Conservation (phyloP, 169 alveolate genomes). For the Cyclospora cayetanensis region DNA sequence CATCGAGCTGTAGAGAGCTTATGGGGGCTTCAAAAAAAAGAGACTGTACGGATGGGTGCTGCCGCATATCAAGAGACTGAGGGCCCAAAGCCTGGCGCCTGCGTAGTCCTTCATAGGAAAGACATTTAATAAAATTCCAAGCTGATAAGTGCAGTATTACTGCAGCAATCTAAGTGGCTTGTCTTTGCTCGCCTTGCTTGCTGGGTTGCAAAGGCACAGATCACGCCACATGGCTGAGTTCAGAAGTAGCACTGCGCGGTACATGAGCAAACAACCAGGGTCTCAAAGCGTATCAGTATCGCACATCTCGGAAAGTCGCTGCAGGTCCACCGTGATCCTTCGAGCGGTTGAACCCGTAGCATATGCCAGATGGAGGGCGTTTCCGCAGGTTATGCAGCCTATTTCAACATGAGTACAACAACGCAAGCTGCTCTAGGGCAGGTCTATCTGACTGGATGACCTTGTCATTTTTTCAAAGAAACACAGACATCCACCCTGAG, state of each 20-base stretch:
- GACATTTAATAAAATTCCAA: too few relatives aligned
- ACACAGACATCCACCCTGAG: too few relatives aligned
- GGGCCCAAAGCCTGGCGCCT: slow-evolving; percentile 54
- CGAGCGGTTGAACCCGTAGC: neutral
- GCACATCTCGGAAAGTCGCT: slow-evolving; percentile 31
- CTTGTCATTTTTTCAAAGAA: too few relatives aligned
- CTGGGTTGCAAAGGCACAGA: too few relatives aligned
- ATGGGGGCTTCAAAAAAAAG: slow-evolving; percentile 41
- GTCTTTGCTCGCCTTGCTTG: too few relatives aligned
- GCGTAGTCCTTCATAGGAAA: neutral
- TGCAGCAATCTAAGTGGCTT: too few relatives aligned
- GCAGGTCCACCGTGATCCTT: slow-evolving; percentile 45
- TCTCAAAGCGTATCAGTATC: too few relatives aligned
- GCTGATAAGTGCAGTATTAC: too few relatives aligned
- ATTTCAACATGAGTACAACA: neutral
- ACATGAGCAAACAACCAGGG: too few relatives aligned
- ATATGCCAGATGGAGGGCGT: slow-evolving; percentile 29
- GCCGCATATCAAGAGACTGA: slow-evolving; percentile 21
- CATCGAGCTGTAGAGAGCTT: slow-evolving; percentile 59
- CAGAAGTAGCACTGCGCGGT: too few relatives aligned
- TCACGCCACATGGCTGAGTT: too few relatives aligned
- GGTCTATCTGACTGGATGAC: too few relatives aligned
- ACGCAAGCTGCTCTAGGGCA: neutral
- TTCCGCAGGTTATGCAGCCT: slow-evolving; percentile 57
- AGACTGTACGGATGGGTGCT: slow-evolving; percentile 19